Evolutionary conservation across 495 filamentous ascomycete species (phyloP).

Genomic region (Clohesyomyces aquaticus): DNA sequence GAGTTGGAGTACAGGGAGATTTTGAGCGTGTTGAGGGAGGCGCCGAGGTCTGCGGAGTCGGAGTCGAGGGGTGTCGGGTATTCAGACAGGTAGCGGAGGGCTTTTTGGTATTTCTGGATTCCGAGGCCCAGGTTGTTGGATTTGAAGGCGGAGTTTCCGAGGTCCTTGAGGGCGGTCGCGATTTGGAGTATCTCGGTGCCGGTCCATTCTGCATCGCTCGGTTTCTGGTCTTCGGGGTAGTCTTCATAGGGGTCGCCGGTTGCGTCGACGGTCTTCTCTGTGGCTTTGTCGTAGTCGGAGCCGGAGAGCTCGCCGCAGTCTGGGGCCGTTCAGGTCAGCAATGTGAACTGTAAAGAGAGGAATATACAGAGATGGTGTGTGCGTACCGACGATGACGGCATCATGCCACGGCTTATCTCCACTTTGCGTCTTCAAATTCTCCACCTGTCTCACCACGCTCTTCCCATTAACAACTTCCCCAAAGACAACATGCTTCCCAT

Average conservation of each 20-base stretch:
- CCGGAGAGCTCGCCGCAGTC: constrained; percentile 86
- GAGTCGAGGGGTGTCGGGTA: constrained; percentile 70
- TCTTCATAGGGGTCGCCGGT: constrained; percentile 95
- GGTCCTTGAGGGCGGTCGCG: constrained; percentile 84
- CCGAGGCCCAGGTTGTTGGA: constrained; percentile 66
- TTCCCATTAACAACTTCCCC: constrained; percentile 94
- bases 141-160: constrained; percentile 93
- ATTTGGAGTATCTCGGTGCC: constrained; percentile 74
- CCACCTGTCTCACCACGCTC: constrained; percentile 85
- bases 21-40: constrained; percentile 70
- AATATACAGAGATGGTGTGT: no score
- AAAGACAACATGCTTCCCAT: constrained; percentile 98
- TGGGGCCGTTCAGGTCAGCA: no score
- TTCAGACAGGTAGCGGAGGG: constrained; percentile 90
- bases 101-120: constrained; percentile 96
- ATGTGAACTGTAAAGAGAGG: no score
- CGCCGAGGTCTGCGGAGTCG: constrained; percentile 67
- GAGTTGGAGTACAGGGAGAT: constrained; percentile 79
- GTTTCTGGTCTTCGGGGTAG: constrained; percentile 80
- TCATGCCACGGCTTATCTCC: constrained; percentile 78
- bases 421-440: constrained; percentile 75
- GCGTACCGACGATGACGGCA: constrained; percentile 65
- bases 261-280: constrained; percentile 68
- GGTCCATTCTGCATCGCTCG: constrained; percentile 55
- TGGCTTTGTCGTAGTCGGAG: constrained; percentile 64